These are phyloP conservation scores for Fusarium piperis DNA, from an alignment of 2,329 filamentous ascomycete genomes.

Conservation along the genomic window DNA sequence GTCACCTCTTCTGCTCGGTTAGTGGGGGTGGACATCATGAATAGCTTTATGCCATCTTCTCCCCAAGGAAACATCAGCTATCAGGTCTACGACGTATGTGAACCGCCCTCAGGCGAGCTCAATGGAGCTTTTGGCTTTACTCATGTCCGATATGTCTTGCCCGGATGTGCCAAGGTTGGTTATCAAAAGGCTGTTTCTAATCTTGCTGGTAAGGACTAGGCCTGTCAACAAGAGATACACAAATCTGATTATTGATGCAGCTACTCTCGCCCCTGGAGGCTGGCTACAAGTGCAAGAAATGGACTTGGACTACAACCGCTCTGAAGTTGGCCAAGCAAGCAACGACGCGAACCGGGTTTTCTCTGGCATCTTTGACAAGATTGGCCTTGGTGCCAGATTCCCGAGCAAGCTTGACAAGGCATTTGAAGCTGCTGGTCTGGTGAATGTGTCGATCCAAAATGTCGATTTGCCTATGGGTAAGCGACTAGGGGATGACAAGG, in stretches of 20 bases:
- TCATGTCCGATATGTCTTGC: constrained; percentile 10
- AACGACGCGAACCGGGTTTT: constrained; percentile 6
- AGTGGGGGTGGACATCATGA: constrained; percentile 19
- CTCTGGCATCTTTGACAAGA: constrained; percentile 7
- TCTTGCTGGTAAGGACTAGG: background rate
- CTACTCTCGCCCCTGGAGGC: constrained; percentile 7
- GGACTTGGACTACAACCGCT: background rate
- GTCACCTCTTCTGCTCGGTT: constrained; percentile 16
- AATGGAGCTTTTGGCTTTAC: constrained; percentile 2
- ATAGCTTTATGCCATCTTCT: constrained; percentile 1
- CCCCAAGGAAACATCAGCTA: background rate
- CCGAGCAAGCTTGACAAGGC: background rate
- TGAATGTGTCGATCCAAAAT: background rate
- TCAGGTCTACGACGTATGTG: constrained; percentile 5
- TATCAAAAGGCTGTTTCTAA: background rate
- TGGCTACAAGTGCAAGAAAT: constrained; percentile 25
- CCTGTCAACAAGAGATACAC: fast-evolving
- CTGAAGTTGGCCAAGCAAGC: background rate
- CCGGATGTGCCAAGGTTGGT: background rate
- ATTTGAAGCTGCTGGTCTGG: background rate
- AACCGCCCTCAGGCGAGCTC: background rate
- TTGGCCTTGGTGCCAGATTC: constrained; percentile 4
- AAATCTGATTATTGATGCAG: background rate
- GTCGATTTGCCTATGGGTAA: constrained; percentile 15
- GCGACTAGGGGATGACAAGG: background rate